phyloP scores from a whole-genome alignment of 164 flowering plant species.

The Malania oleifera region DNA sequence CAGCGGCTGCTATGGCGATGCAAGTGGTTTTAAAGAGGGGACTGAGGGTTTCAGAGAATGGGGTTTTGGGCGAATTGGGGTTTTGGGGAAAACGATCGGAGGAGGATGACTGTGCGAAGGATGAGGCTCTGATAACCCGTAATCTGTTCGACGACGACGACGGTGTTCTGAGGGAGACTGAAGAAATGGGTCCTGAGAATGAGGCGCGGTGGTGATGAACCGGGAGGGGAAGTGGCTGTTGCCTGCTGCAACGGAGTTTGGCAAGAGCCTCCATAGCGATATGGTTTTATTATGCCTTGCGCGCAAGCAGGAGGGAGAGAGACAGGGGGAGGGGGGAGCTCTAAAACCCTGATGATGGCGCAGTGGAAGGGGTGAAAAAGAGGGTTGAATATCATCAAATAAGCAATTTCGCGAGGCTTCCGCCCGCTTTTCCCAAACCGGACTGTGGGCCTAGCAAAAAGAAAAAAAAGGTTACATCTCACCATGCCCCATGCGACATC shows the following conservation, averaged over 20 bases:
- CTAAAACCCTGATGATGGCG: slow-evolving; percentile 12
- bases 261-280: slow-evolving; percentile 41
- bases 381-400: not conserved
- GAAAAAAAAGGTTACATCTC: no score
- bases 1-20: slow-evolving; percentile 37
- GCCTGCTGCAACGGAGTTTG: slow-evolving; percentile 21
- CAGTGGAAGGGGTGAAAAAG: not conserved
- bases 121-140: not conserved
- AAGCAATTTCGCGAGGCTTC: not conserved
- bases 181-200: slow-evolving; percentile 27
- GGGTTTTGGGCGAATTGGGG: slow-evolving; percentile 17
- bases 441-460: no score
- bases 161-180: slow-evolving; percentile 25
- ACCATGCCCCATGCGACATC: no score
- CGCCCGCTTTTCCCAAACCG: no score
- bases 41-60: slow-evolving; percentile 10
- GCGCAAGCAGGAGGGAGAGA: not conserved
- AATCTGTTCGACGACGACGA: not conserved
- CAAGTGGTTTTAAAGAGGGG: slow-evolving; percentile 40
- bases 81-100: slow-evolving; percentile 15
- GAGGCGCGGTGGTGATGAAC: slow-evolving; percentile 26
- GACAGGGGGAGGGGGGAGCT: not conserved
- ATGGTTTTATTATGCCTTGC: slow-evolving; percentile 5
- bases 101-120: no score
- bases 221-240: slow-evolving; percentile 28